Evolutionary conservation across 1,284 basidiomycete species (phyloP).

Genomic region (Fistulinella staudtii): DNA sequence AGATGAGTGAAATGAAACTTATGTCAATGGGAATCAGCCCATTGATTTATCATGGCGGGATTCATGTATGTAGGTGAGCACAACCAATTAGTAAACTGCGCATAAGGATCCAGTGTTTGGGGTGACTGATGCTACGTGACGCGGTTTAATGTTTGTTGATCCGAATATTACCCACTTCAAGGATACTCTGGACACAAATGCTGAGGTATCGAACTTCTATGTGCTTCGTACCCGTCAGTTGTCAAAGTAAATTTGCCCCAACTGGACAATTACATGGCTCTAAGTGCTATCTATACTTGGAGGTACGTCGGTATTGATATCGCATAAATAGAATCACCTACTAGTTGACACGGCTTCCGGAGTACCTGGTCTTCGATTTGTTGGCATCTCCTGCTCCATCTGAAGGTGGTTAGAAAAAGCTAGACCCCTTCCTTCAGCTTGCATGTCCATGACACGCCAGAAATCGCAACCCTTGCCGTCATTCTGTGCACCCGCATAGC

Average conservation of each 20-base stretch:
- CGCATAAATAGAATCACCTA: neutral
- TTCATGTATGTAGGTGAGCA: conserved; percentile 4
- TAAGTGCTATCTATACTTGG: neutral
- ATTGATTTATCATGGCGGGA: conserved; percentile 6
- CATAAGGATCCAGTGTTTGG: neutral
- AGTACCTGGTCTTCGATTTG: conserved; percentile 28
- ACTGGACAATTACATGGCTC: neutral
- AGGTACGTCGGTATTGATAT: conserved; percentile 2
- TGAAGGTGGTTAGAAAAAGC: conserved; percentile 35
- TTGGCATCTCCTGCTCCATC: neutral
- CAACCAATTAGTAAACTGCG: neutral
- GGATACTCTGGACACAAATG: neutral
- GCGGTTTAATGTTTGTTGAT: neutral
- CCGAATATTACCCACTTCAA: conserved; percentile 3
- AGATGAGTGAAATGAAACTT: too few species aligned
- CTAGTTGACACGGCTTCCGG: conserved; percentile 28
- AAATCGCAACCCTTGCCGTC: conserved; percentile 81
- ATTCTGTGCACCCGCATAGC: conserved; percentile 78
- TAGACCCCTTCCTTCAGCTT: conserved; percentile 66
- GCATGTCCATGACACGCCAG: conserved; percentile 78
- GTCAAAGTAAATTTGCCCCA: neutral
- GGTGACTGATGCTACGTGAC: neutral
- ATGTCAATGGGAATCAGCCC: too few species aligned
- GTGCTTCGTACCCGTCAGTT: neutral
- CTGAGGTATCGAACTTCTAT: neutral